Conservation (phyloP, 208 protist genomes). For the Wallacemonas rigidus region DNA sequence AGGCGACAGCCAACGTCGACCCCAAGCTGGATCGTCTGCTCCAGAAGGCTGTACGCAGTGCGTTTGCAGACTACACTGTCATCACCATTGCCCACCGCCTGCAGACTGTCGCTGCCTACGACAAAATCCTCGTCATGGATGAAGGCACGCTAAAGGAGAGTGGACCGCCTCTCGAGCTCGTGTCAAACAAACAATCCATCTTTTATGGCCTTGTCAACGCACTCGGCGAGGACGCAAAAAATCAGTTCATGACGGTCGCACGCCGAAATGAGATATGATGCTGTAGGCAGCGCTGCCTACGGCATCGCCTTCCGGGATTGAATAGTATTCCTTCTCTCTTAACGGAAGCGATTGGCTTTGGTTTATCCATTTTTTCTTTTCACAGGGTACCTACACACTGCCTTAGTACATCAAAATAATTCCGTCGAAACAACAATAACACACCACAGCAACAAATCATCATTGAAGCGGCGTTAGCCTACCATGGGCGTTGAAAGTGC, state of each 20-base stretch:
- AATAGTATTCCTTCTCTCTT: too few species aligned
- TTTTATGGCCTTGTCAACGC: slow-evolving; percentile 25
- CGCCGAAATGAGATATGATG: neutral
- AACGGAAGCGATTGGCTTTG: too few species aligned
- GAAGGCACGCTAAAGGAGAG: slow-evolving; percentile 33
- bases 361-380: too few species aligned
- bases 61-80: slow-evolving; percentile 73
- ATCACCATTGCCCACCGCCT: slow-evolving; percentile 84
- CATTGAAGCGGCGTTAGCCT: too few species aligned
- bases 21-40: slow-evolving; percentile 56
- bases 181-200: slow-evolving; percentile 22
- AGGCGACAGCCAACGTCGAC: slow-evolving; percentile 85
- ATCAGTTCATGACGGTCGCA: slow-evolving; percentile 21
- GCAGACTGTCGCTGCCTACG: slow-evolving; percentile 55
- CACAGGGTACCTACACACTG: too few species aligned
- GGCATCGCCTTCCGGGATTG: too few species aligned
- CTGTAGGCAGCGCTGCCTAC: too few species aligned
- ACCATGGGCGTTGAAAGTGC: too few species aligned
- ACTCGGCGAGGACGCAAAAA: slow-evolving; percentile 21
- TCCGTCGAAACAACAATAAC: too few species aligned
- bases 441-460: too few species aligned
- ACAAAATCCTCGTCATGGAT: slow-evolving; percentile 54
- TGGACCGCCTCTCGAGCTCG: slow-evolving; percentile 36
- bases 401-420: too few species aligned
- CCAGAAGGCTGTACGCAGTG: slow-evolving; percentile 52